Conservation (phyloP, 2,329 filamentous ascomycete species). For the Xylariaceae sp. region DNA sequence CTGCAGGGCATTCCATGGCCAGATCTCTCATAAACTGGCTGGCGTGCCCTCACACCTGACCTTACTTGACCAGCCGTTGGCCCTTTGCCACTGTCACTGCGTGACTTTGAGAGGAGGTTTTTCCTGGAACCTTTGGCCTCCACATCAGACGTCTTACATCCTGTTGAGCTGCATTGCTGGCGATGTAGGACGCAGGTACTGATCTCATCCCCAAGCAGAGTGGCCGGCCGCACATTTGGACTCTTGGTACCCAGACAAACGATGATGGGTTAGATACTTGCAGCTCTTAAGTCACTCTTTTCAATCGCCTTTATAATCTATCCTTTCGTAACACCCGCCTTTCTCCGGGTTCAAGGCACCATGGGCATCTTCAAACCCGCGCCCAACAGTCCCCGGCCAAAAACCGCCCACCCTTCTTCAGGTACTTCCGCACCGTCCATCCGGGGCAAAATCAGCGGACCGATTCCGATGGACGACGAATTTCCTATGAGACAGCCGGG, state of each 20-base stretch:
- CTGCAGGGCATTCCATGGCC: slow-evolving; percentile 31
- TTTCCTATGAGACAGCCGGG: slow-evolving; percentile 54
- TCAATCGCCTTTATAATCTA: slow-evolving; percentile 27
- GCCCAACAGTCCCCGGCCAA: slow-evolving; percentile 45
- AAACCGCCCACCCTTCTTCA: slow-evolving; percentile 40
- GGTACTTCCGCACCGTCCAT: slow-evolving; percentile 44
- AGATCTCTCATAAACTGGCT: slow-evolving; percentile 34
- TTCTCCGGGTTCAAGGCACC: slow-evolving; percentile 16
- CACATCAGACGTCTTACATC: slow-evolving; percentile 25
- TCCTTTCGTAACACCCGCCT: slow-evolving; percentile 13
- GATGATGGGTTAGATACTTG: slow-evolving; percentile 33
- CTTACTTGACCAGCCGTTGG: slow-evolving; percentile 25
- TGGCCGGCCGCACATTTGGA: slow-evolving; percentile 19
- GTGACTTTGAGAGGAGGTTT: slow-evolving; percentile 21
- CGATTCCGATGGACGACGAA: slow-evolving; percentile 63
- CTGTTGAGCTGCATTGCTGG: slow-evolving; percentile 38
- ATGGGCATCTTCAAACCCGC: slow-evolving; percentile 52
- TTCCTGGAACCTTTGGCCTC: slow-evolving; percentile 27
- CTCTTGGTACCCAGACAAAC: slow-evolving; percentile 12
- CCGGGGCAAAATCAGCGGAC: slow-evolving; percentile 63
- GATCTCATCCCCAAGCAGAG: slow-evolving; percentile 27
- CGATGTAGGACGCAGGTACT: slow-evolving; percentile 37
- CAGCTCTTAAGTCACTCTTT: slow-evolving; percentile 20
- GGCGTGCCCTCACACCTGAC: slow-evolving; percentile 22
- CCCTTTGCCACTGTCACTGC: slow-evolving; percentile 27